Evolutionary conservation across 176 grass and related monocot genomes (phyloP).

Genomic region (Bolboschoenus planiculmis): DNA sequence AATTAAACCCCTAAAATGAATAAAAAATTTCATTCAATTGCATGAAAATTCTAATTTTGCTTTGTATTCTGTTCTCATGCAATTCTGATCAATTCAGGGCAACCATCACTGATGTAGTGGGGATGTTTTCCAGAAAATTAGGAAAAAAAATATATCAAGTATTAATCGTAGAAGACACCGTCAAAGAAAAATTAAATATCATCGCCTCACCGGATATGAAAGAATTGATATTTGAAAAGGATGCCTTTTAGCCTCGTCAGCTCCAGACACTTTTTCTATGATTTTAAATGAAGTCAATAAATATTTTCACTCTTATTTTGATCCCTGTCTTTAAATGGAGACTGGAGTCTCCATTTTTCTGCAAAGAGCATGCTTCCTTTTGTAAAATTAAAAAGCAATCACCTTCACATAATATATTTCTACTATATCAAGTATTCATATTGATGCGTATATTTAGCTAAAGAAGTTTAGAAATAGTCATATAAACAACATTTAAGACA

Average conservation of each 20-base stretch:
- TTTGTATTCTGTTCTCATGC: not conserved
- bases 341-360: not conserved
- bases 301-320: not conserved
- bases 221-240: not conserved
- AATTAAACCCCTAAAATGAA: not conserved
- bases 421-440: not conserved
- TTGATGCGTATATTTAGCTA: not conserved
- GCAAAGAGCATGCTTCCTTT: not conserved
- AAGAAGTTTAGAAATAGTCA: not conserved
- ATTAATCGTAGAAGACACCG: not conserved
- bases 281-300: not conserved
- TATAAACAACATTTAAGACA: not conserved
- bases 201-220: not conserved
- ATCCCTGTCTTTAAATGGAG: not conserved
- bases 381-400: not conserved
- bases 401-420: not conserved
- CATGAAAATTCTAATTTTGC: not conserved
- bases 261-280: not conserved
- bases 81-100: not conserved
- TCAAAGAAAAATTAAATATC: not conserved
- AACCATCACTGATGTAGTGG: not conserved
- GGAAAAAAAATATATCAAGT: not conserved
- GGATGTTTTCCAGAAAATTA: not conserved
- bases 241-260: not conserved
- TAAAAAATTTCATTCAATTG: not conserved